Base-by-base conservation (phyloP, 208 protist genomes). In the Trypanosoma platydactyli region DNA sequence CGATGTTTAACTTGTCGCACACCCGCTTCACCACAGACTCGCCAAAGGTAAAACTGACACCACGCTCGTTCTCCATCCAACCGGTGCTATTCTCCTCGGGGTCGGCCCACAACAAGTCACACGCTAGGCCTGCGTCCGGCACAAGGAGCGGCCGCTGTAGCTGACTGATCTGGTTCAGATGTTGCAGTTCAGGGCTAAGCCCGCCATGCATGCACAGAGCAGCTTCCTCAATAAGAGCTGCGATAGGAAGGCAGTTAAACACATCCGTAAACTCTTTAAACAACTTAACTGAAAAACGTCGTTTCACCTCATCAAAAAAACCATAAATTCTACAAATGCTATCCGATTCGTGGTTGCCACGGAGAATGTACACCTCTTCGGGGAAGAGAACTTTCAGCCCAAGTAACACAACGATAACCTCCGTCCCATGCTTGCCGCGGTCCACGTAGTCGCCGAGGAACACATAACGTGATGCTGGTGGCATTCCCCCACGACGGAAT, bases 141-240 rank as follows among this genome's bases (percentile, higher is more conserved):
- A 99, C 95, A 69, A 99, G 97, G 18, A 95, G 99, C 29, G 99
- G 99, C 9, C 99, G 81, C 11, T 88, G 65, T 53, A 99, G 99
- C 78, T 99, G 97, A 58, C 98, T 97, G 73, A 99, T 96, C 38
- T 95, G 88, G n/a, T 83, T 72, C 24, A 82, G 16, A 96, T 89
- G 1, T 97, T 99, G 82, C 99, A 99, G 76, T 54, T 99, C 95
- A 18, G 98, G 98, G 13, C 92, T 98, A 29, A 99, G 89, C 29
- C 98, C 98, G 49, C 98, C 98, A 71, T 99, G 98, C 83, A 98
- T 99, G 79, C 98, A 99, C 60, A 99, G 64, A 99, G 99, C 76
- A 99, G 99, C 63, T 99, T 98, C 57, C 99, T 98, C 40, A 99
- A 97, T 40, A 99, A 99, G 83, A 99, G 99, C 20, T 78, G 3